Evolutionary conservation across 768 basidiomycete genomes (phyloP).

Genomic region (Cyathus striatus): DNA sequence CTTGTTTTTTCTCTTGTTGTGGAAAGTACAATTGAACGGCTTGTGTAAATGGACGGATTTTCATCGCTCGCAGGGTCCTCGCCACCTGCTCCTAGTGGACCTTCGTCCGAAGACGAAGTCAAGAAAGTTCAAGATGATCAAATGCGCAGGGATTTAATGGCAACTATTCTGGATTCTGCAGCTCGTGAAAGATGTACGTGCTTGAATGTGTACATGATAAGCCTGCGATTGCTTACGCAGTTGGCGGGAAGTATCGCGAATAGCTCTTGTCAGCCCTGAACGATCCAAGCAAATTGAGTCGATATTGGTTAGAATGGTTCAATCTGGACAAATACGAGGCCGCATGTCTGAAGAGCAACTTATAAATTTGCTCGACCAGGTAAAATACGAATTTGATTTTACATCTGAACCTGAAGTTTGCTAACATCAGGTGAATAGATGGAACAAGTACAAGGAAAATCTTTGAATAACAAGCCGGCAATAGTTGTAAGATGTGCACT

Average conservation of each 20-base stretch:
- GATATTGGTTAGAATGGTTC: conserved; percentile 77
- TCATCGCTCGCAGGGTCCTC: not conserved
- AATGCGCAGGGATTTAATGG: conserved; percentile 70
- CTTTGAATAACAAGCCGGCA: conserved; percentile 47
- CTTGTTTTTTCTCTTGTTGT: too few species aligned
- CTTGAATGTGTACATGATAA: too few species aligned
- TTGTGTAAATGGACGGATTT: conserved; percentile 3
- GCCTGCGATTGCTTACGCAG: too few species aligned
- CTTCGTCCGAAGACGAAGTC: too few species aligned
- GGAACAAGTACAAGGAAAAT: conserved; percentile 47
- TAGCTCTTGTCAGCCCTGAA: conserved; percentile 80
- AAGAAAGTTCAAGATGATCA: conserved; percentile 81
- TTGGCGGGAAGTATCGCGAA: conserved; percentile 64
- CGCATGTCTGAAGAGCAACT: conserved; percentile 77
- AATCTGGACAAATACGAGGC: conserved; percentile 74
- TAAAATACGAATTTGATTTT: conserved; percentile 19
- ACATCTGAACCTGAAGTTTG: conserved; percentile 14
- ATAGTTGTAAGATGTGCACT: conserved; percentile 41
- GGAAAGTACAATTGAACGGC: too few species aligned
- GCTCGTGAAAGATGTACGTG: conserved; percentile 77
- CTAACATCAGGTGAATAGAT: conserved; percentile 39
- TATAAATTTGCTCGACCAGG: conserved; percentile 85
- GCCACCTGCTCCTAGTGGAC: too few species aligned
- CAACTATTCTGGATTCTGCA: conserved; percentile 69
- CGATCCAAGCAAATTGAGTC: conserved; percentile 77